A percentile compares a stretch with the other conserved stretches of the same genome.
These are phyloP conservation scores for Pleodorina starrii DNA, from an alignment of 139 green algal genomes.

Conservation along the genomic window DNA sequence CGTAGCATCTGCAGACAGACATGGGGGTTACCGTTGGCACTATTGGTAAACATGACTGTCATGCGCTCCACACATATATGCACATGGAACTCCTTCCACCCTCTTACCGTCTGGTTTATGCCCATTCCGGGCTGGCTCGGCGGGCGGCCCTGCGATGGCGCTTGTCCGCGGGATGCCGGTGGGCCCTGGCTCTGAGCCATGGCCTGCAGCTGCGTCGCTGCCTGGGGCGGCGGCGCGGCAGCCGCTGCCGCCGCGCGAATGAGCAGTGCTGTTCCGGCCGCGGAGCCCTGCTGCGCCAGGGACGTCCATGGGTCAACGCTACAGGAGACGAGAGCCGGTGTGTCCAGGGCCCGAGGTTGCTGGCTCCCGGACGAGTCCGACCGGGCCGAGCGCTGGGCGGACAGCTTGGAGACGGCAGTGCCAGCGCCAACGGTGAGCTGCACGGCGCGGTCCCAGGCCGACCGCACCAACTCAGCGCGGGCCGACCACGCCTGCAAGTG, in stretches of 20 bases:
- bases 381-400: neutral
- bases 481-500: neutral
- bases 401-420: neutral
- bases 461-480: neutral
- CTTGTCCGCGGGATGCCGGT: neutral
- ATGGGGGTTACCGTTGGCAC: too few species aligned
- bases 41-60: too few species aligned
- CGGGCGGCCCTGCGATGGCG: neutral
- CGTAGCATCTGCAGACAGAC: neutral
- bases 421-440: conserved; percentile 25
- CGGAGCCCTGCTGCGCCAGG: neutral
- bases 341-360: neutral
- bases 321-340: neutral
- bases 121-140: neutral
- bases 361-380: neutral
- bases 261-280: neutral
- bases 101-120: conserved; percentile 1
- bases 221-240: neutral
- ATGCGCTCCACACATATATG: too few species aligned
- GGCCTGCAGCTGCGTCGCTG: neutral
- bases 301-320: neutral
- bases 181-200: neutral
- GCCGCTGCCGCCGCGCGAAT: neutral
- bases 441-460: neutral
- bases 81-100: neutral